Conservation (phyloP, 345 rosid species). For the Adansonia digitata region DNA sequence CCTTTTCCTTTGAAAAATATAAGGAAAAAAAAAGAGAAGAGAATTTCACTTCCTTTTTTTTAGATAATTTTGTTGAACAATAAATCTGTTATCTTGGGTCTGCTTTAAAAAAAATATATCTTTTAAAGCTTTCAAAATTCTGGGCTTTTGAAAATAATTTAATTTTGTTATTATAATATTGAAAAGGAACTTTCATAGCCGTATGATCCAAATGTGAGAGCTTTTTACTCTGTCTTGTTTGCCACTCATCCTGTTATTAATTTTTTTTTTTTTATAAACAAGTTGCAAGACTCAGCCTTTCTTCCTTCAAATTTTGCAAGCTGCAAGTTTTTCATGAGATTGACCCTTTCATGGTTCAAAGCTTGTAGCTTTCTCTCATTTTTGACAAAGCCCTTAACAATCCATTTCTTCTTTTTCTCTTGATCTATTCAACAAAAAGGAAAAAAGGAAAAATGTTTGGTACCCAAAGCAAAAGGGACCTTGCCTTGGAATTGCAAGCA, state of each 20-base stretch:
- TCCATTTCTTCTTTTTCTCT: neutral
- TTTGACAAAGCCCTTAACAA: conserved; percentile 24
- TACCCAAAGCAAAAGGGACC: conserved; percentile 57
- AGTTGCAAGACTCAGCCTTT: neutral
- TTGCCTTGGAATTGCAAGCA: conserved; percentile 62
- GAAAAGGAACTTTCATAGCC: neutral
- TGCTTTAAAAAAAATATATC: neutral
- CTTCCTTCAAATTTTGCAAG: conserved; percentile 15
- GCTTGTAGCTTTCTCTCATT: conserved; percentile 30
- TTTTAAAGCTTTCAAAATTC: neutral
- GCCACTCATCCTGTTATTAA: neutral
- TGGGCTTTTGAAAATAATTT: neutral
- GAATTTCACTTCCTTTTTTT: neutral
- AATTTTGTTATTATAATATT: neutral
- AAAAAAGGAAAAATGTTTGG: conserved; percentile 56
- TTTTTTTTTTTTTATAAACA: conserved; percentile 12
- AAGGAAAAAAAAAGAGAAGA: neutral
- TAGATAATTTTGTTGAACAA: neutral
- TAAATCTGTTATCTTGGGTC: conserved; percentile 17
- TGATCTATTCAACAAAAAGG: conserved; percentile 20
- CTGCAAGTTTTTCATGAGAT: conserved; percentile 21
- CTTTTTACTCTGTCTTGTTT: conserved; percentile 1
- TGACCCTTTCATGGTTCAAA: conserved; percentile 44
- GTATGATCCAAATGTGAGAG: conserved; percentile 6
- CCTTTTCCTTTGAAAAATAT: neutral